These are phyloP conservation scores for Rhynchospora pubera DNA, from an alignment of 176 grass and related monocot species.

Conservation along the genomic window DNA sequence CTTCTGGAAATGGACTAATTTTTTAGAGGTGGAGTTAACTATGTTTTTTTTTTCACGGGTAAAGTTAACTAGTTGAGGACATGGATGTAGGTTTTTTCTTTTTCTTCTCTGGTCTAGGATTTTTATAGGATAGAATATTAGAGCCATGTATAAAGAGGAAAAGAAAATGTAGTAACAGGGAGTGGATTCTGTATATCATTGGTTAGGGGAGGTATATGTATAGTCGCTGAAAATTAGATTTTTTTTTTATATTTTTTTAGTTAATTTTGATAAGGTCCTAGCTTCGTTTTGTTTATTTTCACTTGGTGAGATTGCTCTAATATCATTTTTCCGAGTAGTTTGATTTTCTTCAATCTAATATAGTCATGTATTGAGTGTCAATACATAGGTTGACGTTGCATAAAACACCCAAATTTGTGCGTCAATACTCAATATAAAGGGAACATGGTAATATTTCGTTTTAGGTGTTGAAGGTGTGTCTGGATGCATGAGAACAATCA, in stretches of 20 bases:
- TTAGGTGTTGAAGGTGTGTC: no score
- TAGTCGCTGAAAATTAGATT: constrained; percentile 56
- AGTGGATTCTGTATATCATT: constrained; percentile 85
- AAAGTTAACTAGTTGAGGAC: constrained; percentile 10
- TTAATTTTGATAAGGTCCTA: not conserved
- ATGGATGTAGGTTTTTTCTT: constrained; percentile 28
- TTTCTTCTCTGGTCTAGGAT: constrained; percentile 31
- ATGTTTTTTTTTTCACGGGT: not conserved
- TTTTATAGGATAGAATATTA: constrained; percentile 42
- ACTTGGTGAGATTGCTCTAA: not conserved
- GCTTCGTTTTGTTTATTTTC: not conserved
- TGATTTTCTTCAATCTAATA: not conserved
- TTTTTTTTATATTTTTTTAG: constrained; percentile 10
- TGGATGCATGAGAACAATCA: no score
- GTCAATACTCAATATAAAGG: no score
- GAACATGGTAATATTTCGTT: no score
- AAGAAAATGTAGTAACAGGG: constrained; percentile 34
- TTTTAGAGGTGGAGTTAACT: constrained; percentile 3
- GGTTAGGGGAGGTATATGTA: constrained; percentile 65
- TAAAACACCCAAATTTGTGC: no score
- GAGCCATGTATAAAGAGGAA: constrained; percentile 51
- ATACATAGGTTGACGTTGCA: no score
- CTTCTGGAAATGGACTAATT: constrained; percentile 87
- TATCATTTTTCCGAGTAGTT: not conserved
- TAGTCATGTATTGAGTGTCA: not conserved